Evolutionary conservation across 305 asterid genomes (phyloP).

Genomic region (Fraxinus floribunda): DNA sequence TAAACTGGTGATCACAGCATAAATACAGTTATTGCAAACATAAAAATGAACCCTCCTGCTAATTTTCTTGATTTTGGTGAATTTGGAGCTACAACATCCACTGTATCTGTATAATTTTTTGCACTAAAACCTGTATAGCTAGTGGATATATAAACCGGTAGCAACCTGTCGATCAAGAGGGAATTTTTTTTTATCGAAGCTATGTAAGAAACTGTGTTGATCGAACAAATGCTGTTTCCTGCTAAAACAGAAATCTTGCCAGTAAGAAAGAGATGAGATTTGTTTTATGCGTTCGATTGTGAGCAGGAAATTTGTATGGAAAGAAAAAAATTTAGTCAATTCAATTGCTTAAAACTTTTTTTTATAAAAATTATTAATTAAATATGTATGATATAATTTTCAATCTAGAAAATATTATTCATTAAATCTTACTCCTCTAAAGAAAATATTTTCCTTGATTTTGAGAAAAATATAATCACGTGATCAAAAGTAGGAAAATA

Average conservation of each 20-base stretch:
- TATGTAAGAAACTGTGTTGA: constrained; percentile 68
- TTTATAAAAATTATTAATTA: no score
- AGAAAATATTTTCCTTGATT: no score
- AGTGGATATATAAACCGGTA: constrained; percentile 54
- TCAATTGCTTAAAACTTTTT: no score
- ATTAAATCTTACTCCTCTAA: no score
- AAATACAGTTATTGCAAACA: constrained; percentile 50
- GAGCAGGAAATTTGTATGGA: no score
- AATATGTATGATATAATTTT: no score
- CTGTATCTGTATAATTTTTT: constrained; percentile 52
- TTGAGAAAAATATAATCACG: no score
- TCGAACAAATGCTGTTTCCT: constrained; percentile 78
- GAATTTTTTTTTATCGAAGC: constrained; percentile 49
- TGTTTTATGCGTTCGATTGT: constrained; percentile 6
- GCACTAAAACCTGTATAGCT: constrained; percentile 81
- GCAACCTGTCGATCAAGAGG: constrained; percentile 75
- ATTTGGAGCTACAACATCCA: constrained; percentile 31
- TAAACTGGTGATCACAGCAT: constrained; percentile 54
- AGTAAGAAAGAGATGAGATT: constrained; percentile 40
- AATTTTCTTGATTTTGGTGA: constrained; percentile 43
- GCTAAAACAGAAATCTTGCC: constrained; percentile 62
- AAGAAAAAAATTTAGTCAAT: no score
- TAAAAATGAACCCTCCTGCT: constrained; percentile 49
- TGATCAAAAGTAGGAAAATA: no score
- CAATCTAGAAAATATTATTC: no score